Percentiles rank a stretch among this genome's conserved stretches.
Conservation (phyloP, 116 monocot species). For the Trichopus zeylanicus region DNA sequence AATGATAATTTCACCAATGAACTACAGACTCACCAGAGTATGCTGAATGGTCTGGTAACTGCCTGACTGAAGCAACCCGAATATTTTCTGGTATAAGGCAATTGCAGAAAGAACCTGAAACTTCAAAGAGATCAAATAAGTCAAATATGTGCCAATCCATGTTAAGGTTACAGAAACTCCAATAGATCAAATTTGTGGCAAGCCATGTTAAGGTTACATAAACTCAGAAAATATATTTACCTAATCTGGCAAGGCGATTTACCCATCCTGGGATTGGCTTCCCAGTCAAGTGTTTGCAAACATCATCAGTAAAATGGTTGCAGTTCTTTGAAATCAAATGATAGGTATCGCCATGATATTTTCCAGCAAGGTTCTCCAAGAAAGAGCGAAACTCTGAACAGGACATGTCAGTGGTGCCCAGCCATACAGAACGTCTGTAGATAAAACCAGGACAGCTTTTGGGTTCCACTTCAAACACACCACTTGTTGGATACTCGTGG, state of each 20-base stretch:
- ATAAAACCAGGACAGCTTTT: conserved; percentile 78
- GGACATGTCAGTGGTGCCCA: conserved; percentile 61
- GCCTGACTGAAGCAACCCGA: conserved; percentile 49
- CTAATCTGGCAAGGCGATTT: conserved; percentile 76
- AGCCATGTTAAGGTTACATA: not conserved
- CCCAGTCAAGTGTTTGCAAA: conserved; percentile 52
- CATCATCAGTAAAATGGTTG: conserved; percentile 88
- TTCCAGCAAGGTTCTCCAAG: conserved; percentile 43
- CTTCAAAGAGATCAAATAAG: conserved; percentile 11
- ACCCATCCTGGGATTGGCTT: conserved; percentile 80
- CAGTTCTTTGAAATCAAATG: conserved; percentile 83
- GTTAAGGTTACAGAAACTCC: not conserved
- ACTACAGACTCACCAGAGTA: conserved; percentile 39
- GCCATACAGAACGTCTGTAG: conserved; percentile 56
- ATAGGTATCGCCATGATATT: conserved; percentile 72
- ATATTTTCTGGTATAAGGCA: conserved; percentile 74
- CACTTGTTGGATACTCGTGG: conserved; percentile 72
- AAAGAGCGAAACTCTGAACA: conserved; percentile 54
- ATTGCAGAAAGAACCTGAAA: conserved; percentile 76
- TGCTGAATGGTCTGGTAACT: conserved; percentile 41
- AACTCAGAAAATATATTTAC: conserved; percentile 18
- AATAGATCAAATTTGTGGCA: not conserved
- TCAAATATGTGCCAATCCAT: not conserved
- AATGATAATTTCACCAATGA: not conserved
- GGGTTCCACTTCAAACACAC: conserved; percentile 91